Base-by-base conservation (phyloP, 2,329 filamentous ascomycete genomes). In the Hypoxylon sp. region DNA sequence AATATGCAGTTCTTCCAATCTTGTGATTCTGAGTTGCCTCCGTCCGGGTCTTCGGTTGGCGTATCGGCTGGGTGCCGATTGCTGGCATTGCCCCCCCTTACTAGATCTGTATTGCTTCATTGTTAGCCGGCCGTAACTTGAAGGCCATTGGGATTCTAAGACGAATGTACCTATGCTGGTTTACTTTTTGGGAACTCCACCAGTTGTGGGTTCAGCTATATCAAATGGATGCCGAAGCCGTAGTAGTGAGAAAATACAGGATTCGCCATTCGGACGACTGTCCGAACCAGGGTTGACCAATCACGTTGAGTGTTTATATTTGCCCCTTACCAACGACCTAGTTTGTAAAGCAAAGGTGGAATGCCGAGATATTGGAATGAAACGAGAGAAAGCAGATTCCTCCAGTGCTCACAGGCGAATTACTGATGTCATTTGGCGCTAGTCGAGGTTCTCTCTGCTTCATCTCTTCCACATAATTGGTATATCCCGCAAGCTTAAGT, bases 371-470 rank as follows among this genome's bases (percentile, higher is more conserved):
- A n/a, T 46, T 16, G 45, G 46, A 52, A 40, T 18, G 20, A 40
- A 28, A 22, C 8, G 36, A 36, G 7, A 33, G 46, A 33, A 36
- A 28, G 11, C 18, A 42, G 26, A 48, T 26, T 22, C 45, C 45
- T 33, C 18, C 22, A 52, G 62, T 32, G 44, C 14, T 26, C 56
- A 11, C 9, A 51, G n/a, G n/a, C 22, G 30, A 26, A 66, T 49
- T 52, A 48, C 32, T 65, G 59, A 68, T 61, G 55, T 67, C 60
- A 67, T 30, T 28, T 5, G n/a, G 44, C 2, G 55, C 20, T 42
- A n/a, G 60, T 60, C 38, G 24, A n/a, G 51, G 30, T 57, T 57
- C 20, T 44, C 11, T 51, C 38, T 22, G 57, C 20, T 40, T 12
- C 56, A 64, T 40, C 18, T 38, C 20, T 56, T 18, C 33, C 36